These are phyloP conservation scores for Epichloe baconii DNA, from an alignment of 2,329 filamentous ascomycete genomes.

Conservation along the genomic window DNA sequence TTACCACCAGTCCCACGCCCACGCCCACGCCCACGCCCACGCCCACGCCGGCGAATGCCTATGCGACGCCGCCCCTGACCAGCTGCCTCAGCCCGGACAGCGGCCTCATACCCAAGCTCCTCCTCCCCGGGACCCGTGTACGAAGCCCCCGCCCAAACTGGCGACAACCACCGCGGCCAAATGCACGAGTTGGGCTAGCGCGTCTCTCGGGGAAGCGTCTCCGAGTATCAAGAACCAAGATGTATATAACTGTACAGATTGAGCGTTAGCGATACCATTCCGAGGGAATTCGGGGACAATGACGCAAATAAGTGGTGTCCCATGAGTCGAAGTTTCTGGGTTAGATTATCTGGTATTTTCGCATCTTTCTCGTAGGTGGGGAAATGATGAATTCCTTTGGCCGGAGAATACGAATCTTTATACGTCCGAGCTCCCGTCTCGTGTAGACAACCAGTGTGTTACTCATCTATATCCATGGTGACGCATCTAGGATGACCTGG, in stretches of 20 bases:
- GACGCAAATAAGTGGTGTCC: background rate
- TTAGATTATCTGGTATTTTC: slow-evolving; percentile 5
- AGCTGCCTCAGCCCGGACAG: slow-evolving; percentile 8
- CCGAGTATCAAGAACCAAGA: background rate
- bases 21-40: slow-evolving; percentile 8
- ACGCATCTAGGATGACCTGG: too few relatives aligned
- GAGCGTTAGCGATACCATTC: too few relatives aligned
- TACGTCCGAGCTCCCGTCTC: too few relatives aligned
- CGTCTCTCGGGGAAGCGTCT: background rate
- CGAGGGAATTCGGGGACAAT: too few relatives aligned
- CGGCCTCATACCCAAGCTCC: background rate
- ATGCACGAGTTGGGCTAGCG: slow-evolving; percentile 25
- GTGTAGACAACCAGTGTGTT: too few relatives aligned
- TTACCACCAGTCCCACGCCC: slow-evolving; percentile 11
- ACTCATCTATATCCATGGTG: too few relatives aligned
- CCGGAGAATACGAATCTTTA: too few relatives aligned
- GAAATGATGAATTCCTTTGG: background rate
- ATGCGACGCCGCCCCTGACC: slow-evolving; percentile 8
- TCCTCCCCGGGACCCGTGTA: slow-evolving; percentile 9
- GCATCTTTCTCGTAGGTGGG: background rate
- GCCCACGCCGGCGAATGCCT: slow-evolving; percentile 9
- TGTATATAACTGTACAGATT: background rate
- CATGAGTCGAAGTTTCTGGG: slow-evolving; percentile 7
- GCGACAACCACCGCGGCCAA: slow-evolving; percentile 24
- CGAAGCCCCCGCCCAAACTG: slow-evolving; percentile 24